Conservation (phyloP, 371 early-diverging fungal species). For the Mucor sp. region DNA sequence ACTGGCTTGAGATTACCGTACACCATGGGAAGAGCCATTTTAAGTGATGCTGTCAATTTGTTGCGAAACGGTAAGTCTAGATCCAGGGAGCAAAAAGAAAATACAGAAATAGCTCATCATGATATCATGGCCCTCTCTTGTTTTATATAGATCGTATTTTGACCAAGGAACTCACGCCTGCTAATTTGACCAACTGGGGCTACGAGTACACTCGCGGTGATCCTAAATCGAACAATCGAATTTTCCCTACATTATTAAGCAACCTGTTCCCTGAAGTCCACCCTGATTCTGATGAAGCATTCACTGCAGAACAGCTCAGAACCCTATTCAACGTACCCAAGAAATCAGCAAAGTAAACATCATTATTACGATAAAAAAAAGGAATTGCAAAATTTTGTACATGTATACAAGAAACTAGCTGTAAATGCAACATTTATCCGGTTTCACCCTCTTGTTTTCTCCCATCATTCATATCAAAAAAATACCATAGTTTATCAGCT, state of each 20-base stretch:
- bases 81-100: background rate
- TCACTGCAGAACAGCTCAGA: slow-evolving; percentile 19
- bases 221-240: slow-evolving; percentile 18
- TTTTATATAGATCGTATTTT: slow-evolving; percentile 27
- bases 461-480: background rate
- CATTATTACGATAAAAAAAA: background rate
- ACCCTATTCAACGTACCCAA: slow-evolving; percentile 26
- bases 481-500: no score
- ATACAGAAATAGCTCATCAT: background rate
- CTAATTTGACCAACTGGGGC: slow-evolving; percentile 47
- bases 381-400: background rate
- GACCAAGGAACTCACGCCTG: slow-evolving; percentile 38
- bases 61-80: slow-evolving; percentile 47
- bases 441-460: background rate
- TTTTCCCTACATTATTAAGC: slow-evolving; percentile 22
- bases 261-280: slow-evolving; percentile 18
- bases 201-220: slow-evolving; percentile 29
- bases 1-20: slow-evolving; percentile 50
- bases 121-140: background rate
- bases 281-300: slow-evolving; percentile 5
- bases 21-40: slow-evolving; percentile 51
- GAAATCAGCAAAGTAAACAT: background rate
- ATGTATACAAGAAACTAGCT: background rate
- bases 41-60: slow-evolving; percentile 57
- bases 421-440: background rate